Conservation (phyloP, 129 eudicot genomes). For the Erigeron canadensis region DNA sequence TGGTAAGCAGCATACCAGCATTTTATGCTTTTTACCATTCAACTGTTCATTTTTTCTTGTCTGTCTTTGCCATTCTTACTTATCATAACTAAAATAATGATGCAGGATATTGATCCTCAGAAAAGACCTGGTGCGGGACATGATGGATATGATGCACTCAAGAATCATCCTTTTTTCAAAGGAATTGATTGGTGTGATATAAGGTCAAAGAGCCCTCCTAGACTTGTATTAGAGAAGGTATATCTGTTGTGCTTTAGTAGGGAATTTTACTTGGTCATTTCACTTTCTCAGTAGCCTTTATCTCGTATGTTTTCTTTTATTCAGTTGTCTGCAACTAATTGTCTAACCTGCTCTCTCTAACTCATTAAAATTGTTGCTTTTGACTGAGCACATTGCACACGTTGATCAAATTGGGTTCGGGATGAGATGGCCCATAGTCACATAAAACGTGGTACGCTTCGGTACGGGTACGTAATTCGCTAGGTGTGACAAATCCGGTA, state of each 20-base stretch:
- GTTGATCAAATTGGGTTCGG: not conserved
- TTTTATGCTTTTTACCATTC: not conserved
- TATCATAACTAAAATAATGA: slow-evolving; percentile 14
- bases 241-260: not conserved
- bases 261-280: not conserved
- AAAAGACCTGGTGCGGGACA: slow-evolving; percentile 96
- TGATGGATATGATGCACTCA: slow-evolving; percentile 73
- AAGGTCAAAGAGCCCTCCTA: slow-evolving; percentile 67
- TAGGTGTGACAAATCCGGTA: too few species aligned
- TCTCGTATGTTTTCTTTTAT: not conserved
- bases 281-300: not conserved
- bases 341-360: not conserved
- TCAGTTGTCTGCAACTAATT: not conserved
- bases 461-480: too few species aligned
- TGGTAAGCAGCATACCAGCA: slow-evolving; percentile 44
- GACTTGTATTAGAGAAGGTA: slow-evolving; percentile 66
- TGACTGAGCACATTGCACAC: not conserved
- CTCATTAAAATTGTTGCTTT: not conserved
- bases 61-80: not conserved
- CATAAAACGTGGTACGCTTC: too few species aligned
- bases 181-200: slow-evolving; percentile 78
- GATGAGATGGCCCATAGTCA: not conserved
- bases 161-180: slow-evolving; percentile 73
- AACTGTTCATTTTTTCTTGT: not conserved
- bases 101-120: slow-evolving; percentile 80